Conservation (phyloP, 306 rosid genomes). For the Citrullus amarus region DNA sequence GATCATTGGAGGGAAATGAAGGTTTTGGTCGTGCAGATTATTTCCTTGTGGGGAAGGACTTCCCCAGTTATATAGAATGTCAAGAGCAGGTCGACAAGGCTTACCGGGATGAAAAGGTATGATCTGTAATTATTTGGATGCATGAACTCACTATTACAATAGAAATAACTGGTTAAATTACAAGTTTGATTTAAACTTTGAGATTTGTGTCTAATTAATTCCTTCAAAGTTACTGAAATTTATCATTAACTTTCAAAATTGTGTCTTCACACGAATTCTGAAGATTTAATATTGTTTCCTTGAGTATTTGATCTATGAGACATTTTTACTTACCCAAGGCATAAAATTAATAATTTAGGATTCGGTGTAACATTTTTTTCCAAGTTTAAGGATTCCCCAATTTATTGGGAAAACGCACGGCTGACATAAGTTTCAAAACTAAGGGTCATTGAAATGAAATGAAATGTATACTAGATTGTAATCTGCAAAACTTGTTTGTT, state of each 20-base stretch:
- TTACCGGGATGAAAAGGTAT: slow-evolving; percentile 64
- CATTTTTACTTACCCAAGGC: not conserved
- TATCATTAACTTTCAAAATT: not conserved
- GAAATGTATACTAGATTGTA: too few relatives aligned
- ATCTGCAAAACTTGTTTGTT: not conserved
- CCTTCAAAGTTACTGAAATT: not conserved
- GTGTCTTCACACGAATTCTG: not conserved
- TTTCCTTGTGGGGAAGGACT: slow-evolving; percentile 96
- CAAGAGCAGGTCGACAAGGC: slow-evolving; percentile 87
- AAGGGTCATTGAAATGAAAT: too few relatives aligned
- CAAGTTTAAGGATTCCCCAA: too few relatives aligned
- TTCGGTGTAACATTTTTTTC: too few relatives aligned
- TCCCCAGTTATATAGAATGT: slow-evolving; percentile 92
- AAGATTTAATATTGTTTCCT: too few relatives aligned
- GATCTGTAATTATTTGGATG: slow-evolving; percentile 8
- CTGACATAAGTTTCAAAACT: too few relatives aligned
- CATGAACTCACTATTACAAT: not conserved
- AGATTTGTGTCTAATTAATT: too few relatives aligned
- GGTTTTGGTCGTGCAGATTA: slow-evolving; percentile 92
- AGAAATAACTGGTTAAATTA: not conserved
- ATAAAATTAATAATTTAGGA: not conserved
- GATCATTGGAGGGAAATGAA: slow-evolving; percentile 87
- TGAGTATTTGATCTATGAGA: not conserved
- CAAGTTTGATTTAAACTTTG: not conserved
- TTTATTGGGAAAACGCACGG: too few relatives aligned